Evolutionary conservation across 2,329 filamentous ascomycete genomes (phyloP), one percentile per base, ranked within the genome.

Genomic region (Sporothrix protearum): DNA sequence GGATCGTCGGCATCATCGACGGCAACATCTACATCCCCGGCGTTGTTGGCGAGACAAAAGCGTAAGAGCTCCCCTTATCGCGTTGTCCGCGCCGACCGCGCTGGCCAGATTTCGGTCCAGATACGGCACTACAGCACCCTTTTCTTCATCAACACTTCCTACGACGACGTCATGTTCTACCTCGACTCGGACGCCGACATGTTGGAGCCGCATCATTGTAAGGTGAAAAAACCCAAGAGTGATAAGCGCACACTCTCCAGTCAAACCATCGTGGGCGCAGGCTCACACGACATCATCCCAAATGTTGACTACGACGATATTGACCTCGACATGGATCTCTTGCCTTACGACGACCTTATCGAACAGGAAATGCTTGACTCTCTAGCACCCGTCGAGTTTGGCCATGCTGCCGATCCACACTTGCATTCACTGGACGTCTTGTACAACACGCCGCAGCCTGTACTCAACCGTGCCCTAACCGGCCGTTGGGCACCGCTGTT

Each of bases 61-160:
- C 53, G 53, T n/a, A 19, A 8, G 4, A 14, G 9, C 6, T 30
- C 53, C 4, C 28, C 57, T 39, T 64, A 39, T 45, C 36, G 39
- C n/a, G 36, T n/a, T 7, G n/a, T 16, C 33, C 42, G 19, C 30
- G 5, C 30, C n/a, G 12, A 25, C 39, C 33, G 14, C n/a, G 25
- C 12, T 14, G 16, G 16, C 14, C 36, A 19, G 6, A 25, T 45
- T 3, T 49, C 39, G 10, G 3, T 16, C 22, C 14, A 10, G 14
- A 47, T 30, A 19, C 49, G n/a, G 39, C 36, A 33, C 12, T 22
- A 16, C 25, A 47, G 16, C 19, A 33, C 51, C 12, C 39, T 42
- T 16, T 69, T 69, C 25, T 69, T 69, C 19, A 47, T 69, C 51
- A 69, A 69, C 51, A 69, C 51, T n/a, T 69, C 53, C 14, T 59